Evolutionary conservation across 1,284 basidiomycete genomes (phyloP), one percentile per base, ranked within the genome.

Genomic region (Fomitopsis pinicola): DNA sequence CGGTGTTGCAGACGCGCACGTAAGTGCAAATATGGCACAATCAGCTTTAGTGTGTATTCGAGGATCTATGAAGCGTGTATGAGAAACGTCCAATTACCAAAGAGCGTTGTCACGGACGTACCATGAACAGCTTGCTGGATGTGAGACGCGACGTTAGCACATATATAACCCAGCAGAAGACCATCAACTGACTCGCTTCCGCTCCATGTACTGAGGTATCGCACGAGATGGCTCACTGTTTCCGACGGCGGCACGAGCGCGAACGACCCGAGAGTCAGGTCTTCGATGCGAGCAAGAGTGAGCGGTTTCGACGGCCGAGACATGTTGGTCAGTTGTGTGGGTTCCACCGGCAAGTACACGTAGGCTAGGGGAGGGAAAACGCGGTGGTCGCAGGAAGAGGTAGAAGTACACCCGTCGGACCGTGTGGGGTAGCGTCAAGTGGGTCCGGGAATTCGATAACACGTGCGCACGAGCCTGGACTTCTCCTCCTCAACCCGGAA

Each of bases 141-240:
- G n/a, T 3, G 17, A 19, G 38, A 14, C 38, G 38, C 50, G 19
- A 15, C 42, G 15, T 42, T 42, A 53, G 15, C 19, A 38, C 59
- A 19, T 48, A 33, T 6, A 42, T 44, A 60, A 42, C 38, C 64
- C 15, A 55, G 44, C 58, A 58, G 50, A 59, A 60, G 52, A 35
- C 61, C 69, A 83, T 85, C 35, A n/a, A 50, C 57, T 75, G 77
- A 91, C 91, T 93, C 91, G 82, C 84, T 91, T 38, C 90, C 90
- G 70, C 85, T 87, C 88, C 89, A 92, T 68, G 89, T 90, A 61
- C 87, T 85, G 55, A 92, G 77, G 70, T 85, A 91, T 66, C 89
- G 78, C 40, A 91, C 80, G 14, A 90, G 77, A 72, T 91, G 90
- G 66, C 91, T 80, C 42, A 92, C 71, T 8, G 79, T 83, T 64